phyloP scores from a whole-genome alignment of 2,329 filamentous ascomycete species.

The Pestalotiopsis sp. region DNA sequence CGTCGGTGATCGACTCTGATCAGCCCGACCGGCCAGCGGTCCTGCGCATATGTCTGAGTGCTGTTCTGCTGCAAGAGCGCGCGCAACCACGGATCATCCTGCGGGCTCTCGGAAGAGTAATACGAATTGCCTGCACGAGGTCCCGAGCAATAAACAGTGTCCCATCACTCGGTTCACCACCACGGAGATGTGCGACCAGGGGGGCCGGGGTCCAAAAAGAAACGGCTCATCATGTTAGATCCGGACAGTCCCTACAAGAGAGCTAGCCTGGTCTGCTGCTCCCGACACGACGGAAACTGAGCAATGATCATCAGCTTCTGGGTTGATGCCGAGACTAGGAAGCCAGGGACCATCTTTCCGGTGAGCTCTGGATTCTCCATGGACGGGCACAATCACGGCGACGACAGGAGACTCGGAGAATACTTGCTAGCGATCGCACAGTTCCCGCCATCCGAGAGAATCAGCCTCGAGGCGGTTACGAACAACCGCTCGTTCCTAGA shows the following conservation, averaged over 20 bases:
- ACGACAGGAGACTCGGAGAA: neutral
- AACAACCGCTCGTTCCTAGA: neutral
- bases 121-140: neutral
- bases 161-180: neutral
- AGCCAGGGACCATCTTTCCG: neutral
- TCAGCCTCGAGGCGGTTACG: neutral
- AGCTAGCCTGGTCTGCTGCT: neutral
- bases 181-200: conserved; percentile 3
- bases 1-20: neutral
- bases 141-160: neutral
- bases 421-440: neutral
- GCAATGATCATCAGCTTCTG: neutral
- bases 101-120: neutral
- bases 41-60: neutral
- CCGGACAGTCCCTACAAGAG: neutral
- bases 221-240: neutral
- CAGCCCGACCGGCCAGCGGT: neutral
- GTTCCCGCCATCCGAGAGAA: neutral
- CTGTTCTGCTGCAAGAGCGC: neutral
- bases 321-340: neutral
- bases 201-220: neutral
- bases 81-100: neutral
- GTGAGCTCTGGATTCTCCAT: neutral
- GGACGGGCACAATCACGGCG: neutral
- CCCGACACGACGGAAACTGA: neutral